A percentile compares a stretch with the other conserved stretches of the same genome.
These are phyloP conservation scores for Zarea fungicola DNA, from an alignment of 2,329 filamentous ascomycete species.

Conservation along the genomic window DNA sequence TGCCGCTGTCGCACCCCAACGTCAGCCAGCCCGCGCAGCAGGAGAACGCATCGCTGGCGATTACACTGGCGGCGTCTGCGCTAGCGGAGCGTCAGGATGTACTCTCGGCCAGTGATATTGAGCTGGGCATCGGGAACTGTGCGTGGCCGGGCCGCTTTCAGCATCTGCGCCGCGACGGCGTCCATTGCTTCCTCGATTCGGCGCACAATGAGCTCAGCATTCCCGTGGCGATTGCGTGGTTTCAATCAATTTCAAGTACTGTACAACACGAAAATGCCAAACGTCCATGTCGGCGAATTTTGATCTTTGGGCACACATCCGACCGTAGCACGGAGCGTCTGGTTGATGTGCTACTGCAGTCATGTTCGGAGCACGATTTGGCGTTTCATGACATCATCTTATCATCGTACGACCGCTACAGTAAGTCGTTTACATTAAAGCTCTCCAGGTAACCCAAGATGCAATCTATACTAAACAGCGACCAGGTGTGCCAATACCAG, in stretches of 20 bases:
- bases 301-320: slow-evolving; percentile 1
- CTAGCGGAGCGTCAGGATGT: background rate
- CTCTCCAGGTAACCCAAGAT: no score
- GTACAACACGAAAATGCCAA: background rate
- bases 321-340: slow-evolving; percentile 1
- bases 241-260: background rate
- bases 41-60: slow-evolving; percentile 13
- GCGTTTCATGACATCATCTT: background rate
- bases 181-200: slow-evolving; percentile 7
- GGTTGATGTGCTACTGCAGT: background rate
- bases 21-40: background rate
- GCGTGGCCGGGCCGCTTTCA: slow-evolving; percentile 8
- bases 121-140: background rate
- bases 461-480: background rate
- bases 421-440: background rate
- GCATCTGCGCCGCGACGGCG: background rate
- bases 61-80: background rate
- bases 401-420: slow-evolving; percentile 2
- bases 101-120: slow-evolving; percentile 3
- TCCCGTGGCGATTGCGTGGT: background rate
- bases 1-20: background rate
- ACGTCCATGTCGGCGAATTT: background rate
- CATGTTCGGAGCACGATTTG: no score
- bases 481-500: background rate
- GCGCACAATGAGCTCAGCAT: slow-evolving; percentile 10